Evolutionary conservation across 306 rosid species (phyloP), one percentile per base, ranked within the genome.

Genomic region (Glycine tomentella): DNA sequence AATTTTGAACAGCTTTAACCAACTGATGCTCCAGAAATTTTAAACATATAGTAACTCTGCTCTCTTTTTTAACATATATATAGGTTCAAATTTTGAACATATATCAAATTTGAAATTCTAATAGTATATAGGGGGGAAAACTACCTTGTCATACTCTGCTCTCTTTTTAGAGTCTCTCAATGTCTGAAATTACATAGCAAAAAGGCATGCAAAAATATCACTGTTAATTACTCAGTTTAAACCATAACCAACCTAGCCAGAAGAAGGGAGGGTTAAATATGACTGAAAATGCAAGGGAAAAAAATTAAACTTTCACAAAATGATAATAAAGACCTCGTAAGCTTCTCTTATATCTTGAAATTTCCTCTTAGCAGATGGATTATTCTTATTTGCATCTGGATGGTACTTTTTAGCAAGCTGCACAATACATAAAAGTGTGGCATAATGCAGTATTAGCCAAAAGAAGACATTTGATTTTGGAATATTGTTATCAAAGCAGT

Each of bases 271-370:
- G 55, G 45, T 8, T 79, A 73, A 15, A 68, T n/a, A 48, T 63
- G 46, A 42, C 36, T 11, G 69, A 57, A 61, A 79, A 25, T 25
- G 31, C 31, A 25, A 25, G 31, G 31, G 65, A 36, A 0, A 50
- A 75, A 75, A 76, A 78, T 64, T 14, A 42, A 12, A 53, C 2
- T 25, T 63, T 61, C 58, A 67, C 40, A 25, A 25, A 25, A 25
- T 25, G 31, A 25, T 25, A 25, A 61, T 56, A 72, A 83, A 69
- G 25, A 95, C 99, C 99, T 95, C 97, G 57, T 91, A 93, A 52
- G 98, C 99, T 79, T 93, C 99, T 88, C 90, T 93, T 89, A 95
- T 89, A 86, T 90, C 96, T 79, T 89, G 99, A 89, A 95, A 95
- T 80, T 93, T 91, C 88, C 87, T 90, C 86, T 93, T 95, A 44